Percentiles rank a stretch among this genome's conserved stretches.
phyloP scores from a whole-genome alignment of 495 filamentous ascomycete genomes.

The Daldinia caldariorum region DNA sequence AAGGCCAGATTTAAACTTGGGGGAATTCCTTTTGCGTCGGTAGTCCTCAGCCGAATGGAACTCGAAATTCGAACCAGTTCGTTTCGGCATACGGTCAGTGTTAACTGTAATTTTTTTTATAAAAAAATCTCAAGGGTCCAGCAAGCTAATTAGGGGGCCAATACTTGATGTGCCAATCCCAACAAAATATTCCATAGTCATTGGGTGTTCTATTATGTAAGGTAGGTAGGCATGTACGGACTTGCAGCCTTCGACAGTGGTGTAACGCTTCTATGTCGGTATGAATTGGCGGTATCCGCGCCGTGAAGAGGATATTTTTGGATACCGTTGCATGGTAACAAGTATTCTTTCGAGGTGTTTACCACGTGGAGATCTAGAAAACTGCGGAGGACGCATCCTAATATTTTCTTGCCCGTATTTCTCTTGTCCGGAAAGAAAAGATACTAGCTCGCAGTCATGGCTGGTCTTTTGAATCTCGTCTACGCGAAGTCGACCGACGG shows the following conservation, averaged over 20 bases:
- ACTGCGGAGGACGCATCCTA: constrained; percentile 12
- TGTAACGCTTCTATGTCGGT: constrained; percentile 32
- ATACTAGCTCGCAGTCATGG: neutral
- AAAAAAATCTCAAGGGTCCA: constrained; percentile 8
- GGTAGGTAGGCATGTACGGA: constrained; percentile 19
- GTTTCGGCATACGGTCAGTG: constrained; percentile 2
- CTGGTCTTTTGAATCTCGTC: neutral
- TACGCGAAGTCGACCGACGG: neutral
- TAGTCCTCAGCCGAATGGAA: constrained; percentile 29
- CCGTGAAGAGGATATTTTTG: constrained; percentile 36
- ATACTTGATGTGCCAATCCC: constrained; percentile 25
- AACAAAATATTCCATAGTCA: constrained; percentile 16
- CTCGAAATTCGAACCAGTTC: constrained; percentile 14
- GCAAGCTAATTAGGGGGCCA: constrained; percentile 5
- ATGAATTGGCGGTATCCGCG: constrained; percentile 44
- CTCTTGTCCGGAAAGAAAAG: neutral
- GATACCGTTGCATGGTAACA: constrained; percentile 33
- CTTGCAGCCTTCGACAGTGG: constrained; percentile 24
- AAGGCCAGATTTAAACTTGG: constrained; percentile 35
- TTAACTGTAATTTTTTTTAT: constrained; percentile 8
- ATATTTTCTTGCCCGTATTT: neutral
- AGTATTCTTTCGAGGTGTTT: constrained; percentile 17
- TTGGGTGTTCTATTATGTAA: constrained; percentile 16
- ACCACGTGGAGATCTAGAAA: constrained; percentile 31
- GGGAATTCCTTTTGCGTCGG: constrained; percentile 31